Evolutionary conservation across 495 filamentous ascomycete genomes (phyloP), one percentile per base, ranked within the genome.

Genomic region (Podospora pseudopauciseta): DNA sequence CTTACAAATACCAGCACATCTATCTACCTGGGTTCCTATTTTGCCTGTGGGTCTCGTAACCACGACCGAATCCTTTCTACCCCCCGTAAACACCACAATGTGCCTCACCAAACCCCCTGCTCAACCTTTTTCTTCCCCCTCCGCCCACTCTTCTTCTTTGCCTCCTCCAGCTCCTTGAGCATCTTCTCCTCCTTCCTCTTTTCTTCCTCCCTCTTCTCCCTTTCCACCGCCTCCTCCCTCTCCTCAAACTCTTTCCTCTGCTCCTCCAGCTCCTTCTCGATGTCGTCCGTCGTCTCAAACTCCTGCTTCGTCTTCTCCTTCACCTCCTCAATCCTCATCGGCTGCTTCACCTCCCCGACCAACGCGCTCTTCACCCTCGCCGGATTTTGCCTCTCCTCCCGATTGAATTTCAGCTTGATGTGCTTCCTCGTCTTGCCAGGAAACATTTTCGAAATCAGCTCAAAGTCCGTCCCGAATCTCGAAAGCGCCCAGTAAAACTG

Each of bases 381-480:
- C 3, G 91, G 88, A 70, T 92, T 83, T n/a, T 85, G 80, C n/a
- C 87, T 83, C 79, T 98, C 96, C 78, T 99, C 95, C 64, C 90
- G 91, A 70, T 90, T 91, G 81, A 96, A 99, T 77, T 98, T 99
- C 60, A 90, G 78, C 80, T 97, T 97, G 75, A 98, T 88, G 71
- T 92, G 88, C 19, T 89, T 87, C 62, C 95, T 84, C 27, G 83
- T 91, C 23, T 90, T 85, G 32, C 87, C 87, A 0, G 88, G 87
- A 74, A 99, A 97, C 83, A 97, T 83, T 68, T 86, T 88, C 72
- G 87, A 86, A 72, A 99, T 96, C 71, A 92, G 91, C 77, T 89
- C 86, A 75, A 98, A 98, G 75, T 98, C 93, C 0, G 93, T 97
- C 30, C 95, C 96, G 75, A 96, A 97, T 85, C 91, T 92, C 30